Evolutionary conservation across 805 yeast genomes (phyloP), one percentile per base, ranked within the genome.

Genomic region (Candida caryicola): DNA sequence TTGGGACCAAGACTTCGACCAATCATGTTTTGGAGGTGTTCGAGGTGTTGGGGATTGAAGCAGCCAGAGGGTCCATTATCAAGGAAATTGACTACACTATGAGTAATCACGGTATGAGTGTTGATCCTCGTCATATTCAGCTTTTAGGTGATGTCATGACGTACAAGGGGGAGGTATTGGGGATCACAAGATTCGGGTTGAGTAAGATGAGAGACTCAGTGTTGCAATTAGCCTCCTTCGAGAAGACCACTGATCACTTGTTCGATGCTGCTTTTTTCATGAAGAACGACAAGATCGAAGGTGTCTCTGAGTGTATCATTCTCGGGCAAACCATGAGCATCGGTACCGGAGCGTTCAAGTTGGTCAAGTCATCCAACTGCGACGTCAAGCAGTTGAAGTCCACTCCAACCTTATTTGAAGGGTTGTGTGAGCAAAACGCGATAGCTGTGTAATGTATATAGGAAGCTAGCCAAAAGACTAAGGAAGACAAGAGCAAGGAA

Each of bases 31-130:
- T 93, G 45, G 99, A 93, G 60, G 89, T 91, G 46, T 79, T 77
- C 50, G 79, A 79, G 47, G 97, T 91, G 4, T 71, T 93, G 45
- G 99, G 99, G 55, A 95, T 93, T 47, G 99, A 93, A 62, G 99
- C 99, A 2, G 99, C 99, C 1, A 77, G 99, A 60, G 69, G 88
- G 0, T 83, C 95, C 51, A 93, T 93, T 59, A 85, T 93, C 58
- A 81, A 81, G 46, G 99, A 93, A 69, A 93, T 93, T 62, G 95
- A 86, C 58, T 89, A 89, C 59, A 93, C 99, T 39, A 93, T 93
- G 99, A 82, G 95, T 59, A 88, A 89, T 65, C 99, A 93, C 72
- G 99, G 99, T 66, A 93, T 93, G 99, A 87, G 95, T 61, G 97
- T 93, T 34, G 99, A 93, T 73, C 99, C 98, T 44, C 95, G 99